Base-by-base conservation (phyloP, 2,329 filamentous ascomycete species). In the Colletotrichum melonis region DNA sequence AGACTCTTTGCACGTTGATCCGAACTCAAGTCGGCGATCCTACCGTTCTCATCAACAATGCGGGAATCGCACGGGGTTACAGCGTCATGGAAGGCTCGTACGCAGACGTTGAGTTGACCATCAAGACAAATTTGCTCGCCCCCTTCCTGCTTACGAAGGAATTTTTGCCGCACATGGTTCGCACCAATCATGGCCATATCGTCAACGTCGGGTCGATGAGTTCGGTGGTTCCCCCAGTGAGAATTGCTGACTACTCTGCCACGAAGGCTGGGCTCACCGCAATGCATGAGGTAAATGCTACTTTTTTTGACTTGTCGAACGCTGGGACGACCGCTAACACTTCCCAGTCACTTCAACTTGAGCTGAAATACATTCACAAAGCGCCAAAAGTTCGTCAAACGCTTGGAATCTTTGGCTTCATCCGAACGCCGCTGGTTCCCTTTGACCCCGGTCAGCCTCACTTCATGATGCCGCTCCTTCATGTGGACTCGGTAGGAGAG, bases 201-300 rank as follows among this genome's bases (percentile, higher is more conserved):
- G 87, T 93, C 62, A 92, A 89, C 3, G 85, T 92, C 28, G 89
- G 91, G 7, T 89, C 87, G 2, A 83, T 90, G 71, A 90, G 90
- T 6, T 88, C 87, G 8, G 88, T 89, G 74, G 77, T 88, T 0
- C 82, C 87, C 5, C 86, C 87, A 0, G 86, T 89, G 1, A 84
- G 83, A 52, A 87, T 92, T 80, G 88, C 89, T 4, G 90, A 92
- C 77, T 93, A 93, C 78, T 83, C 86, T 0, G 85, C 88, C 2
- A 87, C 85, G 63, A 93, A 93, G 81, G 80, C 81, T 1, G 82
- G 79, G 0, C 59, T 81, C 7, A 76, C 75, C 5, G 78, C 78
- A 2, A 63, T 82, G 54, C 78, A 81, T 64, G 79, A 82, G 63
- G 78, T 78, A 46, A 56, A 66, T 24, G 46, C 52, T 57, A 28